Conservation (phyloP, 257 asterid genomes). For the Ehretia macrophylla region DNA sequence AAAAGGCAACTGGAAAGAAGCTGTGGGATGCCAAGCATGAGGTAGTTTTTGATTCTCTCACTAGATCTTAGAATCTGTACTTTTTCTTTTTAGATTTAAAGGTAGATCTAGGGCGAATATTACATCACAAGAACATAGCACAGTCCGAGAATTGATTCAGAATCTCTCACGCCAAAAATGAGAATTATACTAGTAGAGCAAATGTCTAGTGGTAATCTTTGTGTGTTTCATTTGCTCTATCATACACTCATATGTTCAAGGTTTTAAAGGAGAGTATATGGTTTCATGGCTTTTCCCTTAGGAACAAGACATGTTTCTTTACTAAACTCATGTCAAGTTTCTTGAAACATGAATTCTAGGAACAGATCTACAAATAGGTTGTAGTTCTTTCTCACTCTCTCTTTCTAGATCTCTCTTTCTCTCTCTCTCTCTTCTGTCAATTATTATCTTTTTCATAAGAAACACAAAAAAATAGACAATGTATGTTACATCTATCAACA, state of each 20-base stretch:
- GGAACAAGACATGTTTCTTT: conserved; percentile 20
- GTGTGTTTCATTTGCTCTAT: background rate
- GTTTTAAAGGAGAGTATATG: conserved; percentile 5
- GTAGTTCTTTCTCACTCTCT: conserved; percentile 13
- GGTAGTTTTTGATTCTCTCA: conserved; percentile 41
- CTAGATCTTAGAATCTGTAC: background rate
- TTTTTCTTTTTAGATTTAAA: too few species aligned
- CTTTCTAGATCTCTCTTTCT: too few species aligned
- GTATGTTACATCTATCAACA: conserved; percentile 24
- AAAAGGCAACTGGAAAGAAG: conserved; percentile 83
- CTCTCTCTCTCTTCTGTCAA: conserved; percentile 10
- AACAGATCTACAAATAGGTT: conserved; percentile 43
- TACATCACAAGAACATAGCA: too few species aligned
- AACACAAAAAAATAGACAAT: conserved; percentile 6
- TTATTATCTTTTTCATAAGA: background rate
- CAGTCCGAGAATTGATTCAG: too few species aligned
- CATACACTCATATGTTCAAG: conserved; percentile 14
- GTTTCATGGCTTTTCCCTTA: conserved; percentile 10
- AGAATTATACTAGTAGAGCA: too few species aligned
- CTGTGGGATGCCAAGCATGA: conserved; percentile 98
- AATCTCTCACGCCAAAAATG: too few species aligned
- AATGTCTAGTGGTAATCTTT: too few species aligned
- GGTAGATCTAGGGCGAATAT: too few species aligned
- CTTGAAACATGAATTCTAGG: conserved; percentile 33
- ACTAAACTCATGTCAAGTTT: conserved; percentile 28